Evolutionary conservation across 1,284 basidiomycete species (phyloP), one percentile per base, ranked within the genome.

Genomic region (Mrakiaceae sp.): DNA sequence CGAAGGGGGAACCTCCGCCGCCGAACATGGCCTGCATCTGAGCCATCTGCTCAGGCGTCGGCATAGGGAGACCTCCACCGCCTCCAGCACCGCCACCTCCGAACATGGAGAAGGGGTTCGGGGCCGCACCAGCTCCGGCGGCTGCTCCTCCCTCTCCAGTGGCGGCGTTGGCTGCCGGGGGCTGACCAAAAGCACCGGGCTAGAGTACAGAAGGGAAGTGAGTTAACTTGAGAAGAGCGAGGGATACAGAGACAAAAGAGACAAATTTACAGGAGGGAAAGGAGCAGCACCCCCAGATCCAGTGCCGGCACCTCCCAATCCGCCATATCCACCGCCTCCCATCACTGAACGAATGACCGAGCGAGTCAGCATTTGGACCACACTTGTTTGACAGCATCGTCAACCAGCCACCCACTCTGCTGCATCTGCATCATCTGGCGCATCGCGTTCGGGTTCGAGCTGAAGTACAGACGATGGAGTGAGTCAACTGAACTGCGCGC

Each of bases 341-440:
- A 76, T 75, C 1, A 72, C 72, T 43, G 71, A 67, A 16, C 66
- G 63, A 27, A 67, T 27, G 27, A 27, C 27, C 27, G 27, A 27
- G 27, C 27, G 27, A 27, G 27, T 27, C 27, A 27, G 27, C 27
- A 27, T 27, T 27, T 27, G 27, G 27, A 27, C 27, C 27, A 27
- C 27, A 27, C 27, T 27, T 27, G 27, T 27, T 27, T 27, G 2
- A 27, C 27, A 27, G 27, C 27, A 2, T 27, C 1, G 27, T 27
- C 27, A 27, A 27, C 27, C 27, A 27, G 27, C 27, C 27, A 59
- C 63, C 51, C 42, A 64, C 63, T 66, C 67, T 70, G 68, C 66
- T 75, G 84, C 87, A 91, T 88, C 71, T 86, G 87, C 72, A 93
- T 80, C 86, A 93, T 89, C 70, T 83, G 81, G 64, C 85, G 83